A percentile compares a stretch with the other conserved stretches of the same genome.
These are phyloP conservation scores for Cyamopsis tetragonoloba DNA, from an alignment of 306 rosid genomes.

Conservation along the genomic window DNA sequence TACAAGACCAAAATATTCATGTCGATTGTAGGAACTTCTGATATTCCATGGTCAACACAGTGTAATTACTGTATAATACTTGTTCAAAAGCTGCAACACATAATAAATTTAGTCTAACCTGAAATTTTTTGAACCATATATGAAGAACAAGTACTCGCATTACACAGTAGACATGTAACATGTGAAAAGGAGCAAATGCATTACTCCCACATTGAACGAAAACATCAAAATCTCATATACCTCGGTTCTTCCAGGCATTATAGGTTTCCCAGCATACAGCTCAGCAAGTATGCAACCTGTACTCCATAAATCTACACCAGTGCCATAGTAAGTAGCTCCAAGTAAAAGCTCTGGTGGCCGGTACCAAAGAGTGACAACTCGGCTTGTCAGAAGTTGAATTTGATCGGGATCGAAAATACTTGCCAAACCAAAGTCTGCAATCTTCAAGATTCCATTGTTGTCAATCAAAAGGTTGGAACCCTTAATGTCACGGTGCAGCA, in stretches of 20 bases:
- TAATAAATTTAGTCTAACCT: background rate
- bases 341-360: conserved; percentile 94
- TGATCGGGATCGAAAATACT: conserved; percentile 70
- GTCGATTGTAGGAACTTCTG: background rate
- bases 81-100: background rate
- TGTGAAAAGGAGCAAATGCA: background rate
- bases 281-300: conserved; percentile 94
- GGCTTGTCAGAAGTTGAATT: conserved; percentile 78
- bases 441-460: conserved; percentile 73
- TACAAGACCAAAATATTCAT: background rate
- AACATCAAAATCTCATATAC: conserved; percentile 32
- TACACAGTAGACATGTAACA: background rate
- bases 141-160: background rate
- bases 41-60: background rate
- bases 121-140: background rate
- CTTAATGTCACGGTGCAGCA: conserved; percentile 89
- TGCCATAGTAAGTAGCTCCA: conserved; percentile 83
- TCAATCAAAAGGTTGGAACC: conserved; percentile 94
- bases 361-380: conserved; percentile 94
- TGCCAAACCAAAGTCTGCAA: conserved; percentile 90
- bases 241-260: conserved; percentile 98
- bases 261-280: conserved; percentile 86
- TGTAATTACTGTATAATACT: background rate
- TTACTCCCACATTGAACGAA: conserved; percentile 3
- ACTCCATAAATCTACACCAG: conserved; percentile 87